Percentiles rank a stretch among this genome's conserved stretches.
phyloP scores from a whole-genome alignment of 2,329 filamentous ascomycete species.

The Teratosphaeria nubilosa region DNA sequence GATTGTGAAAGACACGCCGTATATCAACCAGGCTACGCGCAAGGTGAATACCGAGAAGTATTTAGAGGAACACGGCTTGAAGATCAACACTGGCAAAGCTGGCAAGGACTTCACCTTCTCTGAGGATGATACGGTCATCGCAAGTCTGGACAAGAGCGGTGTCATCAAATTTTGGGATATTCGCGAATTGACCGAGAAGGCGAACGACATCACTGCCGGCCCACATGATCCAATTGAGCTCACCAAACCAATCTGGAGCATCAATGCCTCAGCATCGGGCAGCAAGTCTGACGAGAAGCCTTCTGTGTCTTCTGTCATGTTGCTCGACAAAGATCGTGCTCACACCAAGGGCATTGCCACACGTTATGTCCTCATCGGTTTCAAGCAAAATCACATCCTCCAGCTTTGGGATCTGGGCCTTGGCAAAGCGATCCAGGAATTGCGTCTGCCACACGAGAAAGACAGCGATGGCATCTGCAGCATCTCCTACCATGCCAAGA shows the following conservation, averaged over 20 bases:
- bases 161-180: constrained; percentile 98
- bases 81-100: constrained; percentile 94
- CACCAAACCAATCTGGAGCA: constrained; percentile 73
- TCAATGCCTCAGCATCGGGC: constrained; percentile 50
- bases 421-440: constrained; percentile 89
- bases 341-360: constrained; percentile 84
- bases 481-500: constrained; percentile 83
- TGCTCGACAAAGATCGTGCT: constrained; percentile 91
- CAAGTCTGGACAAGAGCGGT: constrained; percentile 92
- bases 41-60: constrained; percentile 79
- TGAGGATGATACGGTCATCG: constrained; percentile 88
- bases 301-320: constrained; percentile 90
- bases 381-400: constrained; percentile 98
- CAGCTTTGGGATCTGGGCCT: constrained; percentile 97
- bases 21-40: constrained; percentile 42
- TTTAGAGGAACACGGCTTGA: constrained; percentile 74
- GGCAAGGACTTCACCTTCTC: constrained; percentile 98
- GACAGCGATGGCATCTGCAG: constrained; percentile 97
- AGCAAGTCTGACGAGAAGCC: constrained; percentile 59
- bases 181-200: constrained; percentile 55
- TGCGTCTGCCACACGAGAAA: constrained; percentile 71
- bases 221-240: constrained; percentile 47
- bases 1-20: constrained; percentile 42
- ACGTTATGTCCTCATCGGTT: constrained; percentile 90
- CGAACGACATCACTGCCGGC: constrained; percentile 30